phyloP scores from a whole-genome alignment of 2,329 filamentous ascomycete genomes.

The Arthrobotrys conoides region DNA sequence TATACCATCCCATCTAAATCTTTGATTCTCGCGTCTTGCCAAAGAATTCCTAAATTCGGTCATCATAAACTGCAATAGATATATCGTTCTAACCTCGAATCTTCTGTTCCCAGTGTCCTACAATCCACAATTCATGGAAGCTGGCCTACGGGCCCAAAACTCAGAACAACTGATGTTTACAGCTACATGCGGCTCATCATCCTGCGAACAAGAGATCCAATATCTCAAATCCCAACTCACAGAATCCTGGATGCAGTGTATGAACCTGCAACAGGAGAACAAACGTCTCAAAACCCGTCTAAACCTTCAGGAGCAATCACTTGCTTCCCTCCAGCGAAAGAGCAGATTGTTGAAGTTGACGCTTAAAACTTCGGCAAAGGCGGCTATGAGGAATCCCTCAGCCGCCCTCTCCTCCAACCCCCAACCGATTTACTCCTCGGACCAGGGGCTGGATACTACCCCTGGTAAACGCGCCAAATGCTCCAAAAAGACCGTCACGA shows the following conservation, averaged over 20 bases:
- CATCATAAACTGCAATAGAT: neutral
- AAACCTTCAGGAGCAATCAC: conserved; percentile 7
- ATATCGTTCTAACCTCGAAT: neutral
- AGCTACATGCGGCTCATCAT: neutral
- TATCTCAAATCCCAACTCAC: conserved; percentile 38
- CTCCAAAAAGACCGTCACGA: neutral
- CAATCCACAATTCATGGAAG: neutral
- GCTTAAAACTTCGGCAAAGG: neutral
- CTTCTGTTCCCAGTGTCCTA: too few relatives aligned
- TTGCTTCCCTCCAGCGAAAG: neutral
- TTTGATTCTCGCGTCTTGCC: neutral
- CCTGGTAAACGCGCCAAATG: too few relatives aligned
- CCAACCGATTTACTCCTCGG: neutral
- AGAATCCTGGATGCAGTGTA: conserved; percentile 18
- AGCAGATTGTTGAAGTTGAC: neutral
- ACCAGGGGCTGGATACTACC: neutral
- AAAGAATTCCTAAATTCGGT: neutral
- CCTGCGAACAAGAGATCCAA: conserved; percentile 17
- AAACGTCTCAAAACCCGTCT: conserved; percentile 27
- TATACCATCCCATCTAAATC: too few relatives aligned
- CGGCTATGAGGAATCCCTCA: neutral
- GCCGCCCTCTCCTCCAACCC: neutral
- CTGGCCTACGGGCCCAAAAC: neutral
- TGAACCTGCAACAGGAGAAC: conserved; percentile 30
- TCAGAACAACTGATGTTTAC: too few relatives aligned